A percentile compares a stretch with the other conserved stretches of the same genome.
phyloP scores from a whole-genome alignment of 345 rosid species.

The Citropsis articulata region DNA sequence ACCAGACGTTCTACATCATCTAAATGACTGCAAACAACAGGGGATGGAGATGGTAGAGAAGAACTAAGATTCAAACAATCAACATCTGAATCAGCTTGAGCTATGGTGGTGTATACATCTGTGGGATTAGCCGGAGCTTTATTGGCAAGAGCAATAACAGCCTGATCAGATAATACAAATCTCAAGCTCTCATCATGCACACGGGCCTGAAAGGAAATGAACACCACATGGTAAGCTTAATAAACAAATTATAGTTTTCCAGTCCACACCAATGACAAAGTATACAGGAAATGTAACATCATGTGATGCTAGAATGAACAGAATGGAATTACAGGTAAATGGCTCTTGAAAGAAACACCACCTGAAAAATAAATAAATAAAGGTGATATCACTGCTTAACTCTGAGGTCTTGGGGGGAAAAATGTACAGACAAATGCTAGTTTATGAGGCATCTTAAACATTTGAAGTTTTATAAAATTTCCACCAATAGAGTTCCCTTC shows the following conservation, averaged over 20 bases:
- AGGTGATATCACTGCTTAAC: neutral
- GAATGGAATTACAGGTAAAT: neutral
- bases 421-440: neutral
- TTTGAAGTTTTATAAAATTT: neutral
- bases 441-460: neutral
- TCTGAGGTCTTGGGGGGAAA: neutral
- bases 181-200: constrained; percentile 92
- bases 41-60: constrained; percentile 54
- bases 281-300: neutral
- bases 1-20: constrained; percentile 47
- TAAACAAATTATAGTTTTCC: neutral
- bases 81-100: constrained; percentile 53
- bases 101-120: constrained; percentile 46
- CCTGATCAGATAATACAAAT: constrained; percentile 79
- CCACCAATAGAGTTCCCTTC: neutral
- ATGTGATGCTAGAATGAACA: neutral
- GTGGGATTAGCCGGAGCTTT: constrained; percentile 40
- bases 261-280: neutral
- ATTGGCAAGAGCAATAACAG: constrained; percentile 60
- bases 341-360: constrained; percentile 10
- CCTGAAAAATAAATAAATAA: neutral
- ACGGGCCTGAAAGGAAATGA: constrained; percentile 63
- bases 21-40: constrained; percentile 69
- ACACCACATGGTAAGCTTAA: constrained; percentile 16
- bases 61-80: constrained; percentile 47